These are phyloP conservation scores for Saitozyma sp. DNA, from an alignment of 768 basidiomycete species.

Conservation along the genomic window DNA sequence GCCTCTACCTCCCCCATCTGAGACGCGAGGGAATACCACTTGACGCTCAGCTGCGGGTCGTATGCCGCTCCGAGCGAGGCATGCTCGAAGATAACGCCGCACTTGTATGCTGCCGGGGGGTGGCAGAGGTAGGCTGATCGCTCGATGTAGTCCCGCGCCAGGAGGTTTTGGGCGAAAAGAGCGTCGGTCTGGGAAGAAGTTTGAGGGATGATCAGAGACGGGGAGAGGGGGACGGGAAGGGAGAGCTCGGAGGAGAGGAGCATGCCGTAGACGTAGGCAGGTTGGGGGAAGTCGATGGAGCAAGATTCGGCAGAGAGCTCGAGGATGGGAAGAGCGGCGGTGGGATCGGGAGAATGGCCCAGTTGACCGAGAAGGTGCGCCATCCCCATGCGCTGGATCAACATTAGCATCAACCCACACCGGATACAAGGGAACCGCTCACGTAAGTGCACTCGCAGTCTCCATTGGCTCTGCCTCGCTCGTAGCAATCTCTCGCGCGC, in stretches of 20 bases:
- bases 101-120: slow-evolving; percentile 80
- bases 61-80: slow-evolving; percentile 80
- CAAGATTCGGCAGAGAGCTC: slow-evolving; percentile 74
- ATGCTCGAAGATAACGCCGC: slow-evolving; percentile 89
- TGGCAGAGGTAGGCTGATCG: slow-evolving; percentile 82
- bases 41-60: slow-evolving; percentile 83
- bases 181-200: slow-evolving; percentile 49
- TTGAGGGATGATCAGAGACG: slow-evolving; percentile 59
- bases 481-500: slow-evolving; percentile 81
- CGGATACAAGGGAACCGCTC: slow-evolving; percentile 46
- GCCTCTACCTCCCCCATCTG: slow-evolving; percentile 88
- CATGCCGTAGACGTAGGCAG: slow-evolving; percentile 67
- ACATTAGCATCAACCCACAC: slow-evolving; percentile 2
- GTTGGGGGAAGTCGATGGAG: slow-evolving; percentile 75
- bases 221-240: slow-evolving; percentile 62
- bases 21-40: slow-evolving; percentile 70
- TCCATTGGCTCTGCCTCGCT: slow-evolving; percentile 70
- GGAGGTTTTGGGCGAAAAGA: slow-evolving; percentile 55
- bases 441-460: slow-evolving; percentile 83
- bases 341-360: slow-evolving; percentile 60
- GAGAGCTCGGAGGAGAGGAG: slow-evolving; percentile 77
- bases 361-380: slow-evolving; percentile 88
- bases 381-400: slow-evolving; percentile 79
- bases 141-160: slow-evolving; percentile 76
- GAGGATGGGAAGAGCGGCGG: slow-evolving; percentile 69